These are phyloP conservation scores for Mucor circinelloides DNA, from an alignment of 371 early-diverging fungal species.

Conservation along the genomic window DNA sequence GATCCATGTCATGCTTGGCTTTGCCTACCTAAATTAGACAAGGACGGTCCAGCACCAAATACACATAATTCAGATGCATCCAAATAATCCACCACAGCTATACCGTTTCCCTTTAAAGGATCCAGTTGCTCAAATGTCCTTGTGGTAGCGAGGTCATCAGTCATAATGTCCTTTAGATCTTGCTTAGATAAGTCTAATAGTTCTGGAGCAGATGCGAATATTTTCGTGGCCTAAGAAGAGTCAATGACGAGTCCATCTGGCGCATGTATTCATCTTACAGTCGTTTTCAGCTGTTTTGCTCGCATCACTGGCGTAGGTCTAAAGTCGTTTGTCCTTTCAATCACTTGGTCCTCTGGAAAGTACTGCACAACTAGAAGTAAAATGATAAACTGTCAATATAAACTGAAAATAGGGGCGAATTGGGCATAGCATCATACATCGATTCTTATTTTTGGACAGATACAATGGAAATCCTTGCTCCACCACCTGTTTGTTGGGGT, in stretches of 20 bases:
- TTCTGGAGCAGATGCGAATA: not conserved
- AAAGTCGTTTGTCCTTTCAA: conserved; percentile 17
- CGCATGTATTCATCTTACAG: not conserved
- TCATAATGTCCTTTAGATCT: not conserved
- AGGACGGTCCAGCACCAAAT: conserved; percentile 12
- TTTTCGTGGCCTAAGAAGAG: not conserved
- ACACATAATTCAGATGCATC: conserved; percentile 2
- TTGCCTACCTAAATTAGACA: conserved; percentile 17
- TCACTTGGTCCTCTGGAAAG: conserved; percentile 2
- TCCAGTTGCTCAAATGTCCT: conserved; percentile 4
- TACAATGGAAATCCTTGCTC: conserved; percentile 7
- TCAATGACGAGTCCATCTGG: not conserved
- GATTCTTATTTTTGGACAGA: not conserved
- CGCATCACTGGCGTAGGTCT: conserved; percentile 5
- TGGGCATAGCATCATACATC: not conserved
- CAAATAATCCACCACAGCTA: not conserved
- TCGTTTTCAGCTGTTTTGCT: not conserved
- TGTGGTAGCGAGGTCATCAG: not conserved
- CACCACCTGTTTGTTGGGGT: conserved; percentile 7
- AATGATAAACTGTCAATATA: not conserved
- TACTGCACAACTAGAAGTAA: conserved; percentile 1
- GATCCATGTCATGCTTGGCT: not conserved
- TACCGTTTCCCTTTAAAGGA: conserved; percentile 17
- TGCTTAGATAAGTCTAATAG: not conserved
- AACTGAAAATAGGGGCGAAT: not conserved